These are phyloP conservation scores for Penicillium canescens DNA, from an alignment of 495 filamentous ascomycete species.

Conservation along the genomic window DNA sequence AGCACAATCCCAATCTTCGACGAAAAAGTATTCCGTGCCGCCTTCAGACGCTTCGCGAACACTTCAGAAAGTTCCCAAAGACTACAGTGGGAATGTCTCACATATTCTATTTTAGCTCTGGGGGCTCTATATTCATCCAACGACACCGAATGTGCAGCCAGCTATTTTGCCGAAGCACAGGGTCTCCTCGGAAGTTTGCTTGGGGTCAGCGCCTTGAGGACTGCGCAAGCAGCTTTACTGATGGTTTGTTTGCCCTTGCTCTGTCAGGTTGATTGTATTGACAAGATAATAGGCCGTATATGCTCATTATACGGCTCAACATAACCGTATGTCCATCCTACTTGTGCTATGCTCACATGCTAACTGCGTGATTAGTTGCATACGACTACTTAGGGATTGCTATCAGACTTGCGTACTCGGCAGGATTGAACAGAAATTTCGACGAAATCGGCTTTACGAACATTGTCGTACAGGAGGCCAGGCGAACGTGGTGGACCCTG, in stretches of 20 bases:
- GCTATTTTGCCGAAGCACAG: conserved; percentile 1
- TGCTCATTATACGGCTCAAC: no score
- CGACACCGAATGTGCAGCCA: not conserved
- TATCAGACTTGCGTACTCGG: conserved; percentile 18
- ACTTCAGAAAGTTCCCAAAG: not conserved
- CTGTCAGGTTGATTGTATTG: not conserved
- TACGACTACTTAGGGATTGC: conserved; percentile 17
- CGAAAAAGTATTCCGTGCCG: no score
- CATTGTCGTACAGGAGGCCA: conserved; percentile 2
- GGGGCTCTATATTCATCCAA: not conserved
- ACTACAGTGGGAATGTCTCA: not conserved
- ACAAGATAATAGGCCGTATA: no score
- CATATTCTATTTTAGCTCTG: conserved; percentile 5
- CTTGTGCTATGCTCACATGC: not conserved
- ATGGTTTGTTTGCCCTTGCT: conserved; percentile 4
- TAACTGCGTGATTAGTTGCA: conserved; percentile 6
- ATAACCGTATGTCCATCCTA: not conserved
- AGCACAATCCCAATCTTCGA: no score
- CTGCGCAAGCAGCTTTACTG: conserved; percentile 6
- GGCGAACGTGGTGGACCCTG: conserved; percentile 9
- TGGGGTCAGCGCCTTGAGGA: not conserved
- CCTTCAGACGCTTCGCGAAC: not conserved
- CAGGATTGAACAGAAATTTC: conserved; percentile 8
- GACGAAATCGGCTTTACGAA: no score
- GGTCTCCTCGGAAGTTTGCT: not conserved